These are phyloP conservation scores for Xylaria arbuscula DNA, from an alignment of 2,329 filamentous ascomycete genomes.

Conservation along the genomic window DNA sequence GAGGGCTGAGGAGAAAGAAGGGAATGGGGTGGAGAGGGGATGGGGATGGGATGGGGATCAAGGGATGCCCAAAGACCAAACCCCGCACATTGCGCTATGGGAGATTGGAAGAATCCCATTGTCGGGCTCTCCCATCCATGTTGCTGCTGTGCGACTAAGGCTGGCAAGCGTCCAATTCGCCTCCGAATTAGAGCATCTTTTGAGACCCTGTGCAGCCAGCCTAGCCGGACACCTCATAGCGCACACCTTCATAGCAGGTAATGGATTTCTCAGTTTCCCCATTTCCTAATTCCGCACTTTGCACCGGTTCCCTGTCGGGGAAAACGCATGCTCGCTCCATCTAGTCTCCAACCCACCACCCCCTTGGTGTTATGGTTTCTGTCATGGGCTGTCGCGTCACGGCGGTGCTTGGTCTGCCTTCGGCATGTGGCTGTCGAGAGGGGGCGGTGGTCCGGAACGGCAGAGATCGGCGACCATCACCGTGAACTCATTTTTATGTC, in stretches of 20 bases:
- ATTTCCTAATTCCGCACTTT: constrained; percentile 1
- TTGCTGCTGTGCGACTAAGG: constrained; percentile 15
- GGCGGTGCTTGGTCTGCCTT: constrained; percentile 14
- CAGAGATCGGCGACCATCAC: constrained; percentile 22
- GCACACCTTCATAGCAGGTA: neutral
- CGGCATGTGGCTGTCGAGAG: constrained; percentile 5
- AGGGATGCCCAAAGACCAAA: constrained; percentile 3
- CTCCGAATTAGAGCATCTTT: constrained; percentile 1
- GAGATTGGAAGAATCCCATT: constrained; percentile 37
- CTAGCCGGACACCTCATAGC: neutral
- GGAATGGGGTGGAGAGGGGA: neutral
- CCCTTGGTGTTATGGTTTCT: constrained; percentile 15
- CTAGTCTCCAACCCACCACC: neutral
- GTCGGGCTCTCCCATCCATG: constrained; percentile 1
- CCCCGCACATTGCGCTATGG: constrained; percentile 30
- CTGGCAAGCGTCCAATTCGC: constrained; percentile 8
- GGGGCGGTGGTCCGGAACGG: constrained; percentile 10
- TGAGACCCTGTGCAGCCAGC: neutral
- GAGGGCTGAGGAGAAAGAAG: neutral
- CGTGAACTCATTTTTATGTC: constrained; percentile 26
- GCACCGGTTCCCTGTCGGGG: constrained; percentile 6
- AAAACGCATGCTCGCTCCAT: constrained; percentile 1
- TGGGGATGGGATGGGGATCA: neutral
- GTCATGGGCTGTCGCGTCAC: constrained; percentile 16
- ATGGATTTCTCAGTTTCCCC: constrained; percentile 9